Base-by-base conservation (phyloP, 345 rosid species). In the Aquilaria malaccensis region DNA sequence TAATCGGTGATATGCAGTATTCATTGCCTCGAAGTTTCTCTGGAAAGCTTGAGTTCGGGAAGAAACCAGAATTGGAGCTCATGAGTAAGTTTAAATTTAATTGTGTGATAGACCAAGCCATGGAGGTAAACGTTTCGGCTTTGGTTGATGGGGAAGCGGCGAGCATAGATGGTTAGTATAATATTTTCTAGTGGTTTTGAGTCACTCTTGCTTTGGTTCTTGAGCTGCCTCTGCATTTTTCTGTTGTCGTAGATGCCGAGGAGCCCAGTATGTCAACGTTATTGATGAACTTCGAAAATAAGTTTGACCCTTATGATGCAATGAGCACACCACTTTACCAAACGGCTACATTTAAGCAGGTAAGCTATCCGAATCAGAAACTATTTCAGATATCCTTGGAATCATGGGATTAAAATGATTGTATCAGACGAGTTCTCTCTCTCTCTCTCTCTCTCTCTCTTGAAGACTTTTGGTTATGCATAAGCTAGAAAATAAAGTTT, bases 331-430 rank as follows among this genome's bases (percentile, higher is more conserved):
- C 97, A 0, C 91, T 93, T 71, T 90, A 93, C 81, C 97, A 89
- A 70, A 93, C 97, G 0, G 94, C 95, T 50, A 90, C 97, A 1
- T 94, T 90, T 76, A 87, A 85, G 79, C 98, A 92, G 91, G 98
- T 85, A 80, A 55, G 56, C 11, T 7, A 11, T 11, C 2, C 30
- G 3, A 14, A 33, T 9, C 43, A 3, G 43, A 37, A 37, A 37
- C 2, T 9, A 11, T 60, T 64, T 63, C 7, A 37, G 43, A 37
- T 37, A 37, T 37, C 43, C 43, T 37, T 37, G 43, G 7, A 37
- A 37, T 37, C 43, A 37, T 37, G 43, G 43, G 7, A 37, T 5
- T 5, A 9, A 37, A 37, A 37, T 37, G 43, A 4, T 37, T 4
- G 5, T 37, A 37, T 37, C 5, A 37, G 43, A 37, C 7, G 43